Conservation (phyloP, 2,329 filamentous ascomycete species). For the Lachnellula suecica region DNA sequence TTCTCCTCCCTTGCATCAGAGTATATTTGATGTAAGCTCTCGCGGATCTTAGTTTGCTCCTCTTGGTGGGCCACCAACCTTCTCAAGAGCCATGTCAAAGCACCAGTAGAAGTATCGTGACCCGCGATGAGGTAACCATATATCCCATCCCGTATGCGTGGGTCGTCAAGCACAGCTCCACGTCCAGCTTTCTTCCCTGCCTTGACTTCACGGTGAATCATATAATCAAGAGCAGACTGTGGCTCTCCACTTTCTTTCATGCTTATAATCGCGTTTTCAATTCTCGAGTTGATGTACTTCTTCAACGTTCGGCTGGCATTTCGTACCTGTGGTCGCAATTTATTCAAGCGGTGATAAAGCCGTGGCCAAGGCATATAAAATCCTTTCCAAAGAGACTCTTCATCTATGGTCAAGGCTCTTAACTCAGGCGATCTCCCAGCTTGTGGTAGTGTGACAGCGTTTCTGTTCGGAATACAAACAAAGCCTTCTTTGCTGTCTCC, state of each 20-base stretch:
- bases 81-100: not conserved
- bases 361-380: not conserved
- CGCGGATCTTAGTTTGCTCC: not conserved
- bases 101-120: not conserved
- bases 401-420: not conserved
- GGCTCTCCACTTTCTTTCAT: not conserved
- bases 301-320: not conserved
- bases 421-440: not conserved
- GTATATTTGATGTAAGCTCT: not conserved
- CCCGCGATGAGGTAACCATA: not conserved
- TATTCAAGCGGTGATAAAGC: not conserved
- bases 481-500: no score
- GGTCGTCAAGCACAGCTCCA: not conserved
- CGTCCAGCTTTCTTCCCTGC: not conserved
- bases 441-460: not conserved
- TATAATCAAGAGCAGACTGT: not conserved
- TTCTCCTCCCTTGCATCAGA: not conserved
- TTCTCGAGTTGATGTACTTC: not conserved
- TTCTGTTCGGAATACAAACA: no score
- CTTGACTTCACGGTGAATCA: not conserved
- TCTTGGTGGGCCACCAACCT: not conserved
- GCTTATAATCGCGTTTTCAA: not conserved
- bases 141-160: not conserved
- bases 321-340: not conserved
- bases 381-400: not conserved